phyloP scores from a whole-genome alignment of 495 filamentous ascomycete genomes.

The Annulohypoxylon stygium region DNA sequence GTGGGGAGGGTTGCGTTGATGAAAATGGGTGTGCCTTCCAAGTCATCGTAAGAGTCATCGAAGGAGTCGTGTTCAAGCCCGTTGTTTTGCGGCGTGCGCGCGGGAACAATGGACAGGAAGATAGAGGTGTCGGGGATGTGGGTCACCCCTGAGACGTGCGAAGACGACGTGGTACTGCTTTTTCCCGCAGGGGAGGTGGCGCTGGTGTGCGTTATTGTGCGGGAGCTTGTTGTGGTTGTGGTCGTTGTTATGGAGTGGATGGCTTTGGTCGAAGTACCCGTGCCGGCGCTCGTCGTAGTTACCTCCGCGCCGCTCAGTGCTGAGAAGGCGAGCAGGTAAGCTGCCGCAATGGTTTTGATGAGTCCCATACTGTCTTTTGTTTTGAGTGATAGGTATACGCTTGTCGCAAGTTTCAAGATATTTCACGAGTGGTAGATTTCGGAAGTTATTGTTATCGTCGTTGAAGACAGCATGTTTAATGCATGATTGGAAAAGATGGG shows the following conservation, averaged over 20 bases:
- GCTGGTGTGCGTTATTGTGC: not conserved
- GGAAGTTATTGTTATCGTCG: not conserved
- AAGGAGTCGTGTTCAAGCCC: too few relatives aligned
- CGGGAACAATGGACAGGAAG: constrained; percentile 25
- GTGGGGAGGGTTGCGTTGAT: constrained; percentile 22
- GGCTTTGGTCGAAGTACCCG: not conserved
- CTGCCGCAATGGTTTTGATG: constrained; percentile 44
- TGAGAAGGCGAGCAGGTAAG: constrained; percentile 45
- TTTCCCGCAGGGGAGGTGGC: not conserved
- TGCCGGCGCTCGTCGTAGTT: not conserved
- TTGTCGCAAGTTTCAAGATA: not conserved
- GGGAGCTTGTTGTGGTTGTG: not conserved
- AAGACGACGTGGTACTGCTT: not conserved
- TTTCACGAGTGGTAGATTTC: not conserved
- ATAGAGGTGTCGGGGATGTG: constrained; percentile 12
- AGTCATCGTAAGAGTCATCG: too few relatives aligned
- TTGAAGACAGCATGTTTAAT: not conserved
- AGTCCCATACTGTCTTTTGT: constrained; percentile 43
- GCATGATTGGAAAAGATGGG: not conserved
- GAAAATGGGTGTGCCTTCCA: not conserved
- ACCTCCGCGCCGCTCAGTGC: constrained; percentile 34
- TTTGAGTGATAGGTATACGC: not conserved
- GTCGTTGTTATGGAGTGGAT: constrained; percentile 13
- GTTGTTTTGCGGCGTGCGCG: not conserved
- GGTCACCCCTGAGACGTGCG: constrained; percentile 16